Evolutionary conservation across 2,329 filamentous ascomycete species (phyloP).

Genomic region (Fusarium nodosum): DNA sequence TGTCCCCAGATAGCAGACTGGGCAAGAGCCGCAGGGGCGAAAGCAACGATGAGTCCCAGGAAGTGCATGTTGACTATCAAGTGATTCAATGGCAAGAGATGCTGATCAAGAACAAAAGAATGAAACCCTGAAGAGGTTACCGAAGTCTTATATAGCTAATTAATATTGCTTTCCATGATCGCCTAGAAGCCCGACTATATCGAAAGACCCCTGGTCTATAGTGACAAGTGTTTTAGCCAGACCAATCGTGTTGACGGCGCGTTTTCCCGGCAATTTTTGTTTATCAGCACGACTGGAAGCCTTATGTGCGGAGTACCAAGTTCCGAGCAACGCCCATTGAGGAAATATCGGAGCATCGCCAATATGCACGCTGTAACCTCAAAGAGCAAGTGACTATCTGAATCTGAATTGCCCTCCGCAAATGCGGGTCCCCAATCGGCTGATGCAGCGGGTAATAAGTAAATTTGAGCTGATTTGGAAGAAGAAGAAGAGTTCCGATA

Average conservation of each 20-base stretch:
- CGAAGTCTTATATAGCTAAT: constrained; percentile 15
- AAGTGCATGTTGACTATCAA: constrained; percentile 13
- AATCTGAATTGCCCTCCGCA: constrained; percentile 5
- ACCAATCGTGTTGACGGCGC: neutral
- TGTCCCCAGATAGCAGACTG: constrained; percentile 27
- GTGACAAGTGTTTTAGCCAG: neutral
- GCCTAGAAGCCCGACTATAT: neutral
- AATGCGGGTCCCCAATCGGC: neutral
- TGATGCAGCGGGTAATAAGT: constrained; percentile 5
- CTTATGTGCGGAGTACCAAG: constrained; percentile 27
- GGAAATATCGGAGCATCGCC: constrained; percentile 36
- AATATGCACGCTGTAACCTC: neutral
- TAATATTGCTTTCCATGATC: neutral
- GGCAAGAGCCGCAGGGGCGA: constrained; percentile 18
- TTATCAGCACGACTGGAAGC: neutral
- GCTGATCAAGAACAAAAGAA: neutral
- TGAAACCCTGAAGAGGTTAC: neutral
- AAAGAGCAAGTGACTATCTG: constrained; percentile 11
- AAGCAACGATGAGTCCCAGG: constrained; percentile 13
- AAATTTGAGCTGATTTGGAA: neutral
- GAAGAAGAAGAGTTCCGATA: neutral
- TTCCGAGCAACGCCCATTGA: constrained; percentile 27
- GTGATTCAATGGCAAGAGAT: neutral
- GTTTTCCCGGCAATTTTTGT: constrained; percentile 15
- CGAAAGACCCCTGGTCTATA: neutral